phyloP scores from a whole-genome alignment of 345 rosid genomes.

The Xanthoceras sorbifolium region DNA sequence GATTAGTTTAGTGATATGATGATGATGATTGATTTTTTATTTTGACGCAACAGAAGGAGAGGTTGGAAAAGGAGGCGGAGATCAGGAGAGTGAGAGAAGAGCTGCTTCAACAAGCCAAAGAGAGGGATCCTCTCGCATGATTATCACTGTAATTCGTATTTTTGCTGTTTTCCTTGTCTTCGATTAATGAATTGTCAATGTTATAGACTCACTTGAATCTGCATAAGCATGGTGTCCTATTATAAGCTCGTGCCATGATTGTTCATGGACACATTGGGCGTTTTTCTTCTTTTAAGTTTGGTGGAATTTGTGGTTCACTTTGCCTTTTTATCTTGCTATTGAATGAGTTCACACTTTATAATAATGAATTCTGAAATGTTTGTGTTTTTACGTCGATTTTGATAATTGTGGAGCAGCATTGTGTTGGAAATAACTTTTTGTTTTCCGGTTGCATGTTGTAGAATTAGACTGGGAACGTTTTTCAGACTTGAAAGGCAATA shows the following conservation, averaged over 20 bases:
- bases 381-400: background rate
- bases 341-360: background rate
- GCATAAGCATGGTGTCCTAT: constrained; percentile 10
- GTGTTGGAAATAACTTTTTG: background rate
- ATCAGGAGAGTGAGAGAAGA: constrained; percentile 59
- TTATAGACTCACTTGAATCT: constrained; percentile 15
- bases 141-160: constrained; percentile 10
- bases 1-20: background rate
- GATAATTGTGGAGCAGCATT: background rate
- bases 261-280: constrained; percentile 14
- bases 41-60: constrained; percentile 44
- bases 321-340: background rate
- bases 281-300: constrained; percentile 3
- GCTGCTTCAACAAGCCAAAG: constrained; percentile 46
- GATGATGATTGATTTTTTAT: background rate
- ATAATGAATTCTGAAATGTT: background rate
- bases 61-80: constrained; percentile 63
- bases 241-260: constrained; percentile 10
- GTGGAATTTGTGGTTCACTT: constrained; percentile 11
- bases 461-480: background rate
- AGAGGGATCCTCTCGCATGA: constrained; percentile 51
- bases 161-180: constrained; percentile 1
- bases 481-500: background rate
- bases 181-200: background rate
- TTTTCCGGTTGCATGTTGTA: background rate